Base-by-base conservation (phyloP, 306 rosid genomes). In the Arachis stenosperma region DNA sequence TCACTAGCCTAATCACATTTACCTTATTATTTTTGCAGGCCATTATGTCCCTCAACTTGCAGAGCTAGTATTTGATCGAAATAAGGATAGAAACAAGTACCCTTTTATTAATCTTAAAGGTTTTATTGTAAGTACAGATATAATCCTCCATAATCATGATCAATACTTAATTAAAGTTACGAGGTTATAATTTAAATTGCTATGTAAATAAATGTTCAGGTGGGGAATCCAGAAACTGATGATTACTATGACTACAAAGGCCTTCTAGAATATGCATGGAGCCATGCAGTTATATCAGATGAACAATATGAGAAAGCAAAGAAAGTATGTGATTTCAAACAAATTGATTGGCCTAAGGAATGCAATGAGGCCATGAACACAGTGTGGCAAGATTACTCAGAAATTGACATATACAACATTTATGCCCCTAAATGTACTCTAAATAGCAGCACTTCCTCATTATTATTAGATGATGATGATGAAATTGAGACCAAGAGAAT, bases 41-140 rank as follows among this genome's bases (percentile, higher is more conserved):
- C 90, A 83, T 64, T 86, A 86, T 77, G 75, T 86, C 12, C 87
- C 90, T 57, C 90, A 86, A 80, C 82, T 83, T 9, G 84, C 87
- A 43, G 90, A 86, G 74, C 73, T 83, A 64, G 47, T 86, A 36
- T 75, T 71, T 73, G 87, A 86, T 70, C 71, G 90, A 75, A 86
- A 83, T 78, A 75, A 78, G 78, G 79, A 83, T 14, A 55, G 9
- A 61, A 65, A 10, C 61, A 81, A 72, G 60, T 72, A 78, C 81
- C 73, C 82, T 13, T 75, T 41, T 52, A 81, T 86, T 70, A 86
- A 83, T 78, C 76, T 86, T 10, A 86, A 83, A 81, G 90, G 90
- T 42, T 83, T 86, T 65, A 86, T 86, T 17, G 90, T 86, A 86
- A 83, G 87, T 86, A 64, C 27, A 33, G 4, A 33, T 2, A 2